Evolutionary conservation across 2,329 filamentous ascomycete genomes (phyloP), one percentile per base, ranked within the genome.

Genomic region (Aspergillus brasiliensis): DNA sequence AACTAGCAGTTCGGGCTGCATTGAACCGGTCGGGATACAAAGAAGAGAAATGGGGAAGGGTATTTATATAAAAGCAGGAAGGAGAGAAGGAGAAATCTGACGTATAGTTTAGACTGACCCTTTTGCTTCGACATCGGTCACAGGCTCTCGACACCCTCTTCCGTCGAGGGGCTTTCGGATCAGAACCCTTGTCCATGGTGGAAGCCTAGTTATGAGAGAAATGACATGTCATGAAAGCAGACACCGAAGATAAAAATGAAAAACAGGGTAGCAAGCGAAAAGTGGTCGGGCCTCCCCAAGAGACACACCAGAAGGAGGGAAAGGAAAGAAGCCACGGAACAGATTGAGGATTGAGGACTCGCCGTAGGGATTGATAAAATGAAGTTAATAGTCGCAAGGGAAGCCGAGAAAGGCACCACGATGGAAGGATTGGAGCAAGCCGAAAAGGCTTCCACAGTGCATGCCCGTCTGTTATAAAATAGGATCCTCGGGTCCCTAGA

Each of bases 91-190:
- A 46, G 25, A 49, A 31, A 17, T 13, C 13, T 11, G 19, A 34
- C n/a, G n/a, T n/a, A n/a, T n/a, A n/a, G n/a, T n/a, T n/a, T n/a
- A n/a, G n/a, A 67, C 66, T 58, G 49, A 74, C 73, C 65, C 79
- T 79, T 63, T 79, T 79, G 58, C 74, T 77, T 60, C 78, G 75
- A 71, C 78, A 81, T 47, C 78, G 73, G 61, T 79, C 75, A 63
- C 78, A 81, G 59, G 78, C 78, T 60, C 77, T 73, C 19, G 78
- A 80, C 46, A 80, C 78, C 68, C 78, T 77, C 70, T 79, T 78
- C 49, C 78, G 76, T 57, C 74, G 74, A 69, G 73, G 68, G 64
- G 67, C 70, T 69, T 73, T 76, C 8, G 65, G 59, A 64, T 76
- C 73, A 21, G 72, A 69, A 64, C 73, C 75, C 68, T 78, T 75